A percentile compares a stretch with the other conserved stretches of the same genome.
These are phyloP conservation scores for Colletotrichum gloeosporioides DNA, from an alignment of 2,329 filamentous ascomycete species.

Conservation along the genomic window DNA sequence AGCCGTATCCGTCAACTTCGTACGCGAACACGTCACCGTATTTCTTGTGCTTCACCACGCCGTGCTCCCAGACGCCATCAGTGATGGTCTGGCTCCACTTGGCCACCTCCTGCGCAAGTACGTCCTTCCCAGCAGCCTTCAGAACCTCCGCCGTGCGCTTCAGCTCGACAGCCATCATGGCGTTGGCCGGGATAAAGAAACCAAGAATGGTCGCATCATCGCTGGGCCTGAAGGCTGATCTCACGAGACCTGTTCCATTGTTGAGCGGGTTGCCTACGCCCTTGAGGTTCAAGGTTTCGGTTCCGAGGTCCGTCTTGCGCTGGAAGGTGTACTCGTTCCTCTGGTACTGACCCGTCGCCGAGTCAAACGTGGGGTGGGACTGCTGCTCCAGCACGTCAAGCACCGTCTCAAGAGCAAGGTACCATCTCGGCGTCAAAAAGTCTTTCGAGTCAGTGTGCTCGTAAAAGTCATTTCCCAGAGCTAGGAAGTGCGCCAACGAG, in stretches of 20 bases:
- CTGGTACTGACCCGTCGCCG: slow-evolving; percentile 65
- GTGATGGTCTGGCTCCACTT: slow-evolving; percentile 67
- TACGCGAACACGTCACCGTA: slow-evolving; percentile 85
- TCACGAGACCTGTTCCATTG: slow-evolving; percentile 80
- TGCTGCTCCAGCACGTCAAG: slow-evolving; percentile 79
- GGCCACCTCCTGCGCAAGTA: slow-evolving; percentile 62
- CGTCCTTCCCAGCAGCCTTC: slow-evolving; percentile 59
- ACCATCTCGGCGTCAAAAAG: slow-evolving; percentile 82
- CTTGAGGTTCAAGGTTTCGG: slow-evolving; percentile 83
- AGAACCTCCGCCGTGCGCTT: slow-evolving; percentile 76
- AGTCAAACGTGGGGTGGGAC: slow-evolving; percentile 80
- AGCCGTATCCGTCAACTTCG: slow-evolving; percentile 88
- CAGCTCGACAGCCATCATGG: slow-evolving; percentile 93
- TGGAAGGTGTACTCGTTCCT: slow-evolving; percentile 89
- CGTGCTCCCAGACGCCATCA: slow-evolving; percentile 83
- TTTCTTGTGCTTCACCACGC: slow-evolving; percentile 75
- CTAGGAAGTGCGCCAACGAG: slow-evolving; percentile 89
- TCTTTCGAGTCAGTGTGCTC: slow-evolving; percentile 77
- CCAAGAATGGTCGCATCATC: slow-evolving; percentile 95
- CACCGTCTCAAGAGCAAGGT: slow-evolving; percentile 75
- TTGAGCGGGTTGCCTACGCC: slow-evolving; percentile 94
- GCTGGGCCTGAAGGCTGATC: slow-evolving; percentile 92
- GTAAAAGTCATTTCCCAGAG: slow-evolving; percentile 85
- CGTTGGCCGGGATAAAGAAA: slow-evolving; percentile 94
- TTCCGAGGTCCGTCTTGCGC: slow-evolving; percentile 79